phyloP scores from a whole-genome alignment of 108 stramenopile genomes.

The Fragilariopsis cylindrus region DNA sequence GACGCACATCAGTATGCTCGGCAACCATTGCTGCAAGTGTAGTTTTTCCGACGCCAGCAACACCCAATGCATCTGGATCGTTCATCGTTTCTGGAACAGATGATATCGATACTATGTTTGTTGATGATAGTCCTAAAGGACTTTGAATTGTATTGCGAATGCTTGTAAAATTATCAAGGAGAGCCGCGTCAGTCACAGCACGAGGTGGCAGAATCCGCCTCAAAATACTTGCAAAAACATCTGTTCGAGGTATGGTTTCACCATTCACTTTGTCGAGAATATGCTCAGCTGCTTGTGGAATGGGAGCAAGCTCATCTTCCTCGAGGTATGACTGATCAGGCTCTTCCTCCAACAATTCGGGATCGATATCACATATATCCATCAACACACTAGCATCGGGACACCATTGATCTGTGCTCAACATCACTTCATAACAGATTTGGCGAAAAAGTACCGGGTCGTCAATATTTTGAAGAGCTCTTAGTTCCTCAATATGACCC shows the following conservation, averaged over 20 bases:
- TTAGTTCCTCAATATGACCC: conserved; percentile 50
- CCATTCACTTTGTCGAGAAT: conserved; percentile 61
- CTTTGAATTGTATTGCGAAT: conserved; percentile 42
- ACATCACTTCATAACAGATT: conserved; percentile 59
- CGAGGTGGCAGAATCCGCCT: conserved; percentile 53
- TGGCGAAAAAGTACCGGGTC: conserved; percentile 52
- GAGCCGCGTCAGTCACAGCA: conserved; percentile 39
- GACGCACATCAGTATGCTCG: conserved; percentile 54
- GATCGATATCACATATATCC: conserved; percentile 54
- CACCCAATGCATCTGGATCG: conserved; percentile 44
- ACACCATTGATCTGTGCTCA: conserved; percentile 65
- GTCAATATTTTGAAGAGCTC: conserved; percentile 30
- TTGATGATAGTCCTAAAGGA: conserved; percentile 44
- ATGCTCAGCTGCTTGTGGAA: conserved; percentile 50
- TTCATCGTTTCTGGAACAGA: conserved; percentile 44
- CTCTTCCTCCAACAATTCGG: conserved; percentile 39
- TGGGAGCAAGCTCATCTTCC: conserved; percentile 43
- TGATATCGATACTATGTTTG: conserved; percentile 52
- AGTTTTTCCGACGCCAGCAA: conserved; percentile 71
- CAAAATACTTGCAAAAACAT: conserved; percentile 46
- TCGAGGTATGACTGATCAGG: conserved; percentile 20
- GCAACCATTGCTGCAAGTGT: conserved; percentile 77
- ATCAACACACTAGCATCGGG: conserved; percentile 55
- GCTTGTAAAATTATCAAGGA: conserved; percentile 42
- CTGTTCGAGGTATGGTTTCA: conserved; percentile 40